These are phyloP conservation scores for Metahyphopichia silvanorum DNA, from an alignment of 805 yeast species.

Conservation along the genomic window DNA sequence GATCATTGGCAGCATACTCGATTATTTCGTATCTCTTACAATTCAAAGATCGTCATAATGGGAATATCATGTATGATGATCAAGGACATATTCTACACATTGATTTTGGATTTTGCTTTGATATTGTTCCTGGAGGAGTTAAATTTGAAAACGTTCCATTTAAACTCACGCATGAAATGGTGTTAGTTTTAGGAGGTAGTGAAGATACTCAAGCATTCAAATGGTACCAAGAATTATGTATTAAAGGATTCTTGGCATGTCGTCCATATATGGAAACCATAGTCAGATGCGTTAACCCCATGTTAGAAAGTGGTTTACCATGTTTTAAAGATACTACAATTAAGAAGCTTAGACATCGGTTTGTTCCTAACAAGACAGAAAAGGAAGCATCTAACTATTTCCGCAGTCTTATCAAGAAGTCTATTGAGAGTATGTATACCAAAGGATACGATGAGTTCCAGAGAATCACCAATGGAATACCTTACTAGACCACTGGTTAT, in stretches of 20 bases:
- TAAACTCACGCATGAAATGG: constrained; percentile 95
- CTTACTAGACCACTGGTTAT: constrained; percentile 50
- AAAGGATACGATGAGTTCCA: constrained; percentile 98
- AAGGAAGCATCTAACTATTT: constrained; percentile 80
- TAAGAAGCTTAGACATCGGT: constrained; percentile 69
- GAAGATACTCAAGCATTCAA: constrained; percentile 78
- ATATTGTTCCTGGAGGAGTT: constrained; percentile 98
- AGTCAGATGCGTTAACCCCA: constrained; percentile 80
- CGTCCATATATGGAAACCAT: constrained; percentile 86
- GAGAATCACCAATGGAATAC: constrained; percentile 93
- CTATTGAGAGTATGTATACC: constrained; percentile 85
- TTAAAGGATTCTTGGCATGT: constrained; percentile 85
- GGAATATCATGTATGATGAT: constrained; percentile 94
- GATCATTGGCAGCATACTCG: constrained; percentile 92
- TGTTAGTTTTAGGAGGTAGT: constrained; percentile 91
- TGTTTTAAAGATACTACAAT: constrained; percentile 91
- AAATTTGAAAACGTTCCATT: constrained; percentile 98
- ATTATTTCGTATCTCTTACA: constrained; percentile 87
- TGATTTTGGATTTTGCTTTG: constrained; percentile 98
- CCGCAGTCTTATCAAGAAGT: constrained; percentile 70
- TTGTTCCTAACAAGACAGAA: constrained; percentile 77
- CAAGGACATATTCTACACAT: constrained; percentile 94
- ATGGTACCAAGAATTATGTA: constrained; percentile 94
- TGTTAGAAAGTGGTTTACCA: constrained; percentile 94
- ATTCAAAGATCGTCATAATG: constrained; percentile 97